Base-by-base conservation (phyloP, 148 eudicot species). In the Polygonum aviculare region DNA sequence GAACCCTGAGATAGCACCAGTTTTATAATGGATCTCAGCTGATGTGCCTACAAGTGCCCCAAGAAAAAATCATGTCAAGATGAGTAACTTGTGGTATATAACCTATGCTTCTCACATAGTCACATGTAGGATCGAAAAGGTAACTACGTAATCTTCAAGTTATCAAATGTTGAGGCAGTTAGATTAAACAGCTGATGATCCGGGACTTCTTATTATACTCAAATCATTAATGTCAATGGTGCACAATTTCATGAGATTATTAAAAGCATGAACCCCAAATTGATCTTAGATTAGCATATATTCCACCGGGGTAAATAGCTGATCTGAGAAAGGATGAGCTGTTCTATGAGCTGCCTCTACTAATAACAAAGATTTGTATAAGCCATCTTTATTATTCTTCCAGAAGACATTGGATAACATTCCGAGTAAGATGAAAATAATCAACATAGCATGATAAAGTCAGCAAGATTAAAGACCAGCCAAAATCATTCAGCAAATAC, bases 1-100 rank as follows among this genome's bases (percentile, higher is more conserved):
- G 81, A 81, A 85, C 49, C 98, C 98, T n/a, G 97, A 86, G 81
- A 94, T 90, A 35, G 97, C 82, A 78, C 98, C 98, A 82, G 93
- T 94, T 79, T 97, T 94, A 79, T 91, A 94, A 55, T 87, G 98
- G 80, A 90, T 91, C 63, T 79, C 87, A 62, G 98, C 98, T 80
- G 88, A 83, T 82, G 81, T 91, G 51, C 98, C 97, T 93, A 87
- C 81, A 78, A 78, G 47, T 38, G 55, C 57, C 62, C 54, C 19
- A n/a, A 51, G 57, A 79, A 21, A 21, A 69, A 50, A 73, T 12
- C 36, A 21, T 60, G 67, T 7, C 47, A 51, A 14, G 57, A n/a
- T 16, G 57, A 51, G n/a, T n/a, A 51, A 51, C 47, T 44, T 3
- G 57, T n/a, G 21, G 19, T 4, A 51, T 14, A 51, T 51, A 51